These are phyloP conservation scores for Polygonum aviculare DNA, from an alignment of 148 eudicot species.

Conservation along the genomic window DNA sequence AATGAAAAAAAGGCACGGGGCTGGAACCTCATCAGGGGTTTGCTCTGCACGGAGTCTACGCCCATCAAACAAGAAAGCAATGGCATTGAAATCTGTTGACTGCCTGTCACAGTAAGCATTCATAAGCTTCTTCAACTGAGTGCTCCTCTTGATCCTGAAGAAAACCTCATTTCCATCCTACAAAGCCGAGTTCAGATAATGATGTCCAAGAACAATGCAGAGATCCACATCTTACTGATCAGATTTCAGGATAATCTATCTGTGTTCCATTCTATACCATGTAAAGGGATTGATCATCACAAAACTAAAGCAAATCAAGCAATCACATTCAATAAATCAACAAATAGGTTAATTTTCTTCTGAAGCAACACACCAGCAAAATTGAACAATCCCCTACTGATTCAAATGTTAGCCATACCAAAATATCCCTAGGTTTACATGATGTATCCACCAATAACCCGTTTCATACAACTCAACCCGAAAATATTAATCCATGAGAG, in stretches of 20 bases:
- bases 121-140: constrained; percentile 20
- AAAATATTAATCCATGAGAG: background rate
- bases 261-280: background rate
- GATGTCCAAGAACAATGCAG: background rate
- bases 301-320: background rate
- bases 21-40: constrained; percentile 17
- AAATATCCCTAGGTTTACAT: no score
- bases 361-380: background rate
- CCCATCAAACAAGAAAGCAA: constrained; percentile 19
- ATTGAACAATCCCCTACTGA: background rate
- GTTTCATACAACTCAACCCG: background rate
- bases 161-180: constrained; percentile 21
- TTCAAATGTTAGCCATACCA: background rate
- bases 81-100: constrained; percentile 13
- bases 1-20: background rate
- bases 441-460: no score
- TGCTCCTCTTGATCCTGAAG: constrained; percentile 17
- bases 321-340: background rate
- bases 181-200: background rate
- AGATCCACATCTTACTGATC: background rate
- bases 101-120: constrained; percentile 22
- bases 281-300: background rate
- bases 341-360: background rate
- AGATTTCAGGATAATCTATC: background rate
- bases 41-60: constrained; percentile 15